These are phyloP conservation scores for Hericium coralloides DNA, from an alignment of 768 basidiomycete species.

Conservation along the genomic window DNA sequence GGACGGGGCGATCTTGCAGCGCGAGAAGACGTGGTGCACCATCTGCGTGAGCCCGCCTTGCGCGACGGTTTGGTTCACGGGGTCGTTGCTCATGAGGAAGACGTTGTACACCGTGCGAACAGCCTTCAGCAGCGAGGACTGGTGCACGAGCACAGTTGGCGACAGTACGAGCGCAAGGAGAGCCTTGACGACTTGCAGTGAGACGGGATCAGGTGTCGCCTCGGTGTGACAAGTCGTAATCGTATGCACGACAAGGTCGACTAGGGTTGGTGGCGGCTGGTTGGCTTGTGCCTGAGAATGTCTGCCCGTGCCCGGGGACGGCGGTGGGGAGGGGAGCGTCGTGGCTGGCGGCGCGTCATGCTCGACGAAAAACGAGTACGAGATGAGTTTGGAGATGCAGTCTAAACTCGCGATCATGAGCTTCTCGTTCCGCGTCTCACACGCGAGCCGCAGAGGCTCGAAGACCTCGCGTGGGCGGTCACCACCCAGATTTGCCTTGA, in stretches of 20 bases:
- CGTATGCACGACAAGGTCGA: constrained; percentile 90
- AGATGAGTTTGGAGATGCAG: constrained; percentile 95
- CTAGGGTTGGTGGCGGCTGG: constrained; percentile 62
- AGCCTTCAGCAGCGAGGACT: constrained; percentile 91
- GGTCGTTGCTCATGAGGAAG: constrained; percentile 83
- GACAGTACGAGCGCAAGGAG: constrained; percentile 86
- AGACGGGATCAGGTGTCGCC: constrained; percentile 81
- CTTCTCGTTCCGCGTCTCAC: constrained; percentile 90
- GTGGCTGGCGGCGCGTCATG: constrained; percentile 29
- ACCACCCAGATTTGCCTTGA: constrained; percentile 65
- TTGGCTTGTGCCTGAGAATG: constrained; percentile 27
- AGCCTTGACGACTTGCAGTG: constrained; percentile 94
- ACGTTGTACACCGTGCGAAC: constrained; percentile 98
- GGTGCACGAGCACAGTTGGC: constrained; percentile 81
- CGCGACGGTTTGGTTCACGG: constrained; percentile 95
- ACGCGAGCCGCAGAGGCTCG: constrained; percentile 91
- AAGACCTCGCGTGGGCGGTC: constrained; percentile 83
- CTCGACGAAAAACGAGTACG: constrained; percentile 94
- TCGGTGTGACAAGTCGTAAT: constrained; percentile 90
- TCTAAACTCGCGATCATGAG: constrained; percentile 96
- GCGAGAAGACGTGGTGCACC: constrained; percentile 92
- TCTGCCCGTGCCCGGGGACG: constrained; percentile 49
- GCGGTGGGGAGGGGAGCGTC: constrained; percentile 62
- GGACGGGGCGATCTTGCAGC: constrained; percentile 42
- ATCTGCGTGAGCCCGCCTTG: constrained; percentile 98